These are phyloP conservation scores for Mortierella sp. DNA, from an alignment of 371 early-diverging fungal species.

Conservation along the genomic window DNA sequence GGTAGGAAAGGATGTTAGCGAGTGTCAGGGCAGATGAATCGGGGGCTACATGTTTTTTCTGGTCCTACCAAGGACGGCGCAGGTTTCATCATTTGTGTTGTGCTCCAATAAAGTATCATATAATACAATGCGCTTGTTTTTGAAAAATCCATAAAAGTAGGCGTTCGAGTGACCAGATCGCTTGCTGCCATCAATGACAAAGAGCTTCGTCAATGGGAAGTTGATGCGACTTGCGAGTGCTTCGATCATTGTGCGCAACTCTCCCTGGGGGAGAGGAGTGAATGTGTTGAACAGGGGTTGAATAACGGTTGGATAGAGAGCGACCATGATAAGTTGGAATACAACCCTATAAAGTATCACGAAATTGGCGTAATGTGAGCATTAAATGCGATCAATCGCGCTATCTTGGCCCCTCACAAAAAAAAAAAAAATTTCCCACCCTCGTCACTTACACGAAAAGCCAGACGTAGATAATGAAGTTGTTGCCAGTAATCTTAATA, in stretches of 20 bases:
- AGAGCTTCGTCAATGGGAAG: slow-evolving; percentile 95
- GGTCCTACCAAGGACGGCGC: slow-evolving; percentile 85
- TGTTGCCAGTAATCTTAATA: slow-evolving; percentile 83
- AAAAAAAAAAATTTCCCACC: neutral
- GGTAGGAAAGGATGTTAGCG: neutral
- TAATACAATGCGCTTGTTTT: slow-evolving; percentile 97
- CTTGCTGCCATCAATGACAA: slow-evolving; percentile 96
- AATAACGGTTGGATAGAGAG: slow-evolving; percentile 95
- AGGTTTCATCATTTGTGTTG: slow-evolving; percentile 86
- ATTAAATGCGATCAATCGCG: neutral
- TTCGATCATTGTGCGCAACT: slow-evolving; percentile 88
- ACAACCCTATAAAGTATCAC: slow-evolving; percentile 68
- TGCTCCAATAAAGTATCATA: slow-evolving; percentile 97
- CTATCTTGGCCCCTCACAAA: neutral
- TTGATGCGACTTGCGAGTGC: slow-evolving; percentile 86
- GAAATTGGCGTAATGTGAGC: neutral
- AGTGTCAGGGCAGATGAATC: neutral
- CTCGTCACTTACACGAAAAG: slow-evolving; percentile 77
- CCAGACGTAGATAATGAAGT: slow-evolving; percentile 93
- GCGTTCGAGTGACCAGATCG: slow-evolving; percentile 97
- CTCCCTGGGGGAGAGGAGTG: slow-evolving; percentile 90
- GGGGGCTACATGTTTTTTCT: neutral
- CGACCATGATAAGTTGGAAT: slow-evolving; percentile 91
- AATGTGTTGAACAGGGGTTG: slow-evolving; percentile 99
- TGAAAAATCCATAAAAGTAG: slow-evolving; percentile 97